Conservation (phyloP, 768 basidiomycete genomes). For the Dioszegia crocea region DNA sequence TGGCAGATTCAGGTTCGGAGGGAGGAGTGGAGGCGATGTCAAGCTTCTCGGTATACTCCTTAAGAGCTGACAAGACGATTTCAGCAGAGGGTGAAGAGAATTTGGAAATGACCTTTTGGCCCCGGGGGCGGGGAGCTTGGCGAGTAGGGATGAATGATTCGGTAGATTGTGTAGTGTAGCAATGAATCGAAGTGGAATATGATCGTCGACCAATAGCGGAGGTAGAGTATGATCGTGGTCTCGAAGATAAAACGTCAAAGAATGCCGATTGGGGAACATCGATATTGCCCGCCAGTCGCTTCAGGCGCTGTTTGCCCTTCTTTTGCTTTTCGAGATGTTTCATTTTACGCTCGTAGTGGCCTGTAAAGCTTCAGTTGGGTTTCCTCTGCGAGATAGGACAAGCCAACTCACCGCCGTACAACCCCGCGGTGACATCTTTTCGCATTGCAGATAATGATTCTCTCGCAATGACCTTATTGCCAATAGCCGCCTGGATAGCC, state of each 20-base stretch:
- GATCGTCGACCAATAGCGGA: background rate
- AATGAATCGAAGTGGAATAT: background rate
- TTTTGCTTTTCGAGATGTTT: constrained; percentile 65
- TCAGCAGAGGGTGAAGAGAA: no score
- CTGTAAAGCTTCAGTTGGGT: constrained; percentile 49
- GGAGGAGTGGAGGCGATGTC: no score
- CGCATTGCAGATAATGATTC: constrained; percentile 74
- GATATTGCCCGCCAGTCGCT: constrained; percentile 72
- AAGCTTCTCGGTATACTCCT: no score
- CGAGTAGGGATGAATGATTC: no score
- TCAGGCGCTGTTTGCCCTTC: constrained; percentile 84
- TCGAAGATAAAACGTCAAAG: constrained; percentile 69
- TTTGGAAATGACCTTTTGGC: no score
- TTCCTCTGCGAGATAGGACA: constrained; percentile 5
- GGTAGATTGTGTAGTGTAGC: no score
- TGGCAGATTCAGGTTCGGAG: no score
- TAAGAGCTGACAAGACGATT: no score
- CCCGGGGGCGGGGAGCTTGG: no score
- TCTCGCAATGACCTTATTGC: constrained; percentile 78
- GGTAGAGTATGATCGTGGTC: constrained; percentile 16
- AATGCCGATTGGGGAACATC: constrained; percentile 89
- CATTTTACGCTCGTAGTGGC: constrained; percentile 83
- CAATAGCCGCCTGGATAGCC: constrained; percentile 88
- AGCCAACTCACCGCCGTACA: constrained; percentile 69
- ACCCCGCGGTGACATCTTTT: constrained; percentile 79